phyloP scores from a whole-genome alignment of 1,139 yeast species.

The Pichia sp. region DNA sequence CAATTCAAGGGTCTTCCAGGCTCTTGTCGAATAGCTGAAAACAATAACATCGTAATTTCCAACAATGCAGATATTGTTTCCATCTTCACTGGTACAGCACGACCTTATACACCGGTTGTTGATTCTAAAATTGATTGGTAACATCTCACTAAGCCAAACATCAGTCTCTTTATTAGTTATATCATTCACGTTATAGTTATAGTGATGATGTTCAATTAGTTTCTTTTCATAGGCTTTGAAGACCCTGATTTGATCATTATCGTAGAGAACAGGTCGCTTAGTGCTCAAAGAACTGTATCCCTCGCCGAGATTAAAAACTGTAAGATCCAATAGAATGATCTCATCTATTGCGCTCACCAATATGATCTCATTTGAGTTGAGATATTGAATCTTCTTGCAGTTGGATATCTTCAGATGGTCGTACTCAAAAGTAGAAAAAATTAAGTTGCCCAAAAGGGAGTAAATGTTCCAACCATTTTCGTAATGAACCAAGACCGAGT shows the following conservation, averaged over 20 bases:
- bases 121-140: constrained; percentile 24
- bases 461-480: constrained; percentile 31
- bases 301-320: constrained; percentile 20
- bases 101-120: constrained; percentile 23
- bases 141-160: constrained; percentile 24
- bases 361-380: constrained; percentile 17
- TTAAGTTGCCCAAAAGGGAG: constrained; percentile 31
- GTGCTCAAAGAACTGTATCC: constrained; percentile 21
- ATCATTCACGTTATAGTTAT: constrained; percentile 13
- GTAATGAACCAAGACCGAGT: constrained; percentile 23
- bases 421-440: constrained; percentile 31
- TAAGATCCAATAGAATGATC: constrained; percentile 19
- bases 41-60: constrained; percentile 29
- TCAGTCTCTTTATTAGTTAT: constrained; percentile 24
- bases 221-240: constrained; percentile 29
- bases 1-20: constrained; percentile 30
- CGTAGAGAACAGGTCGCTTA: constrained; percentile 26
- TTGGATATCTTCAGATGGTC: constrained; percentile 24
- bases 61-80: constrained; percentile 29
- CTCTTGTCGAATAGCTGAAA: constrained; percentile 23
- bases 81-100: constrained; percentile 30
- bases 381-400: constrained; percentile 19
- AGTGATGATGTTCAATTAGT: constrained; percentile 23
- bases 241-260: constrained; percentile 21
- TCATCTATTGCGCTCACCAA: constrained; percentile 16